Conservation (phyloP, 2,329 filamentous ascomycete genomes). For the Trichoderma cornu-damae region DNA sequence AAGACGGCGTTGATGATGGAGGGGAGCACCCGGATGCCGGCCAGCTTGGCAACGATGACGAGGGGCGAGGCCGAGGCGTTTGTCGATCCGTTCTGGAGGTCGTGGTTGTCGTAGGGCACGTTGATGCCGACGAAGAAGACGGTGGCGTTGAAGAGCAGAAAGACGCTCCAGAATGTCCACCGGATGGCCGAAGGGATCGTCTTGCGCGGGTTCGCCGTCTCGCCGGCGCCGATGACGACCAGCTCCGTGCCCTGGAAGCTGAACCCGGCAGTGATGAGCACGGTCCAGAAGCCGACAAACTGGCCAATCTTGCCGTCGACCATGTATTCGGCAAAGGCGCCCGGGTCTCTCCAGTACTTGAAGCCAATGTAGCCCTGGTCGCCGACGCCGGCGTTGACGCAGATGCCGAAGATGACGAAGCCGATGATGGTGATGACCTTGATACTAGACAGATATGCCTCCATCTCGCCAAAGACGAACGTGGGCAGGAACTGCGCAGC, state of each 20-base stretch:
- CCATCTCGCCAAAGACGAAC: conserved; percentile 67
- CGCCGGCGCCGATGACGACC: conserved; percentile 72
- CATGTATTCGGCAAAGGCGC: conserved; percentile 60
- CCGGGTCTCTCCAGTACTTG: conserved; percentile 63
- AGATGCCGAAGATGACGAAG: conserved; percentile 72
- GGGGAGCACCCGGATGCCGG: conserved; percentile 59
- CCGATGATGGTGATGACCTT: conserved; percentile 71
- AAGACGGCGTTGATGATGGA: conserved; percentile 74
- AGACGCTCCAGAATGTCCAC: conserved; percentile 70
- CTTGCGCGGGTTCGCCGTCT: conserved; percentile 66
- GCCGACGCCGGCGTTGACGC: conserved; percentile 67
- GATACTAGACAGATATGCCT: conserved; percentile 73
- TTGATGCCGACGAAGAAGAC: conserved; percentile 68
- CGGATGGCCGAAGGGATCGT: conserved; percentile 68
- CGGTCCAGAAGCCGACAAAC: conserved; percentile 65
- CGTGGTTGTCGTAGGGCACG: conserved; percentile 56
- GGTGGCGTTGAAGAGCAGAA: conserved; percentile 60
- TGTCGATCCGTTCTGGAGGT: conserved; percentile 46
- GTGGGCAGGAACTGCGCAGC: conserved; percentile 66
- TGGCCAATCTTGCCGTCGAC: conserved; percentile 50
- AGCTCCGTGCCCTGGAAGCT: conserved; percentile 70
- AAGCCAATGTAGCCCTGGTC: conserved; percentile 69
- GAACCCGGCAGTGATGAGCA: conserved; percentile 64
- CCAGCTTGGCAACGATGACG: conserved; percentile 55
- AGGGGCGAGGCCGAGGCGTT: conserved; percentile 63